Percentiles rank a stretch among this genome's conserved stretches.
phyloP scores from a whole-genome alignment of 1,139 yeast genomes.

The Pichia sp. region DNA sequence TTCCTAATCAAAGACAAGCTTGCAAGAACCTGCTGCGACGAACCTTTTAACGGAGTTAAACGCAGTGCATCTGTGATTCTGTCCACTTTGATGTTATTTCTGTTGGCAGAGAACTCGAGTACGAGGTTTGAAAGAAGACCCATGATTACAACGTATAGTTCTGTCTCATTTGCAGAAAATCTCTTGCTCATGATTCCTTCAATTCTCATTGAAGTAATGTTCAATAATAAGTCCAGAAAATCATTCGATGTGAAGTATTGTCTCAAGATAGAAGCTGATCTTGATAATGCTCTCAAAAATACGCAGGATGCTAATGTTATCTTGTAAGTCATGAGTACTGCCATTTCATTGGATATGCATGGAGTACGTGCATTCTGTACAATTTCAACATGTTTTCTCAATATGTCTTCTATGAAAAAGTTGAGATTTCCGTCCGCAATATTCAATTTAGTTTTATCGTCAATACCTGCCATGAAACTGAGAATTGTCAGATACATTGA shows the following conservation, averaged over 20 bases:
- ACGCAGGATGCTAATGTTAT: conserved; percentile 39
- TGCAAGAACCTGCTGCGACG: too few species aligned
- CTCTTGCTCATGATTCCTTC: conserved; percentile 25
- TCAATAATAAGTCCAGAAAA: conserved; percentile 42
- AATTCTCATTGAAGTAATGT: too few species aligned
- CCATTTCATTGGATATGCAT: conserved; percentile 6
- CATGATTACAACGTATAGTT: conserved; percentile 51
- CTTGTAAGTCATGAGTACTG: conserved; percentile 30
- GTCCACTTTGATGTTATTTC: conserved; percentile 1
- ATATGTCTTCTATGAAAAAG: neutral
- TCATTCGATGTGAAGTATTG: conserved; percentile 59
- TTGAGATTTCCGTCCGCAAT: conserved; percentile 2
- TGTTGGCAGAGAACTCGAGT: conserved; percentile 54
- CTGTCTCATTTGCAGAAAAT: conserved; percentile 27
- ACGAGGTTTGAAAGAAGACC: conserved; percentile 72
- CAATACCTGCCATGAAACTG: conserved; percentile 4
- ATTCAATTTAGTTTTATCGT: conserved; percentile 5
- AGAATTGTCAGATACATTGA: conserved; percentile 6
- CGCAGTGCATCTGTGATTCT: conserved; percentile 47
- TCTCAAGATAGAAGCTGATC: conserved; percentile 64
- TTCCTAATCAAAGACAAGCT: conserved; percentile 54
- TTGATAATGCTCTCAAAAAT: conserved; percentile 61
- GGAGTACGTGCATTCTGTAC: neutral
- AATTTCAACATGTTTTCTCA: conserved; percentile 2
- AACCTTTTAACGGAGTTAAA: too few species aligned